Percentiles rank a stretch among this genome's conserved stretches.
Conservation (phyloP, 2,329 filamentous ascomycete genomes). For the Phoma sp. region DNA sequence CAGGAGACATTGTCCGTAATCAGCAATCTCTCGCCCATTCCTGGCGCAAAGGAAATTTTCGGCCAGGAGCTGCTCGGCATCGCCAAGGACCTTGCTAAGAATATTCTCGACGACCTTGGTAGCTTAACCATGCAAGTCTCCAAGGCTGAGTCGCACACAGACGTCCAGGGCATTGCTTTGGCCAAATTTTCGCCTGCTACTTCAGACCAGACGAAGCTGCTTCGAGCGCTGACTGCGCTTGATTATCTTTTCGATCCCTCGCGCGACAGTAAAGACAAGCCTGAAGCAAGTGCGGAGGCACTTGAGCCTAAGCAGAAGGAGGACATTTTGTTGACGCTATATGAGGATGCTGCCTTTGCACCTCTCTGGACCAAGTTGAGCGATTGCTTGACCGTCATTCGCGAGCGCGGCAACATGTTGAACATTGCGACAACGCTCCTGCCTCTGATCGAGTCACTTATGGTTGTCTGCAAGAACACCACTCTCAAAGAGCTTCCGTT, state of each 20-base stretch:
- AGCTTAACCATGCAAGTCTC: constrained; percentile 86
- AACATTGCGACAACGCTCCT: constrained; percentile 96
- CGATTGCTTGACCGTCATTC: constrained; percentile 84
- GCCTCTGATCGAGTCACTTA: constrained; percentile 92
- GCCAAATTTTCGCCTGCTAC: constrained; percentile 95
- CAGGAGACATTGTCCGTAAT: constrained; percentile 98
- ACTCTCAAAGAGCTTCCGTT: constrained; percentile 72
- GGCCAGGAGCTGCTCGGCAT: constrained; percentile 91
- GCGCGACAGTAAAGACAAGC: constrained; percentile 60
- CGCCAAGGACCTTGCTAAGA: constrained; percentile 81
- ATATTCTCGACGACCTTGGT: constrained; percentile 82
- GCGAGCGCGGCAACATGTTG: constrained; percentile 91
- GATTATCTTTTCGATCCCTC: constrained; percentile 95
- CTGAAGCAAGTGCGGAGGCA: constrained; percentile 53
- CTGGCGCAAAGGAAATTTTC: constrained; percentile 86
- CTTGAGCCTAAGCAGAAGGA: constrained; percentile 72
- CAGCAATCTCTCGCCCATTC: constrained; percentile 94
- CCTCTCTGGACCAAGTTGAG: constrained; percentile 92
- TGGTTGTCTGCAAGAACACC: constrained; percentile 99
- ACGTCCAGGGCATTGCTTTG: constrained; percentile 92
- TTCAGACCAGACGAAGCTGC: constrained; percentile 94
- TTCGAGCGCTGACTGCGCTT: constrained; percentile 88
- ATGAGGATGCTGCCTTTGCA: constrained; percentile 88
- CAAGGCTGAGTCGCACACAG: constrained; percentile 84
- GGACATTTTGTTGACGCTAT: constrained; percentile 83